Evolutionary conservation across 2,329 filamentous ascomycete genomes (phyloP), one percentile per base, ranked within the genome.

Genomic region (Ilyonectria destructans): DNA sequence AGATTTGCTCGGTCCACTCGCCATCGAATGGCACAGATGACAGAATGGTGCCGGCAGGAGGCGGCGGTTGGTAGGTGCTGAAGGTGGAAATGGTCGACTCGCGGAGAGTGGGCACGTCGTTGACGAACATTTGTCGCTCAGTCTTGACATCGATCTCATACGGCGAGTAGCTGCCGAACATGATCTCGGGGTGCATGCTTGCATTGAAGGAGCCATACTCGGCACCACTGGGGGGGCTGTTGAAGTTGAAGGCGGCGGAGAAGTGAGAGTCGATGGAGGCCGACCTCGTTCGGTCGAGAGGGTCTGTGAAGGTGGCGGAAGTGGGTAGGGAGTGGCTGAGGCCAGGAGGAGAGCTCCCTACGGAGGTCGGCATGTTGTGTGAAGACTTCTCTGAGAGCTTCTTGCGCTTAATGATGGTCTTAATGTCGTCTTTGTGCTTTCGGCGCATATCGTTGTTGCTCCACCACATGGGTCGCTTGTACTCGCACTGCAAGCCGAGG

Each of bases 391-490:
- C 96, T 29, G 91, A 91, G 74, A 97, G 88, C 89, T 98, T 98
- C 80, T 96, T 98, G 80, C 92, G 90, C 90, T 97, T 98, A 87
- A 99, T 98, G 82, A 96, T 94, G 82, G 93, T 92, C 88, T 99
- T 99, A 87, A 99, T 97, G 74, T 92, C 86, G 80, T 98, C 96
- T 85, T 98, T 99, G 81, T 98, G 94, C 64, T 91, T 85, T 76
- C 92, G 90, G 74, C 96, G 89, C 78, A 93, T 90, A 71, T 97
- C 95, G 78, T 93, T 93, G 86, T 96, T 98, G 83, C 92, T 93
- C 96, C 96, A 99, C 96, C 96, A 99, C 84, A 93, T 90, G 43
- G 96, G 96, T 79, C 95, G 88, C 87, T 97, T 97, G 86, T 98
- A 99, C 86, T 98, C 95, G 85, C 96, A 99, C 77, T 88, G 87